Evolutionary conservation across 225 moss, liverwort and hornwort species (phyloP).

Genomic region (Rhytidiadelphus loreus): DNA sequence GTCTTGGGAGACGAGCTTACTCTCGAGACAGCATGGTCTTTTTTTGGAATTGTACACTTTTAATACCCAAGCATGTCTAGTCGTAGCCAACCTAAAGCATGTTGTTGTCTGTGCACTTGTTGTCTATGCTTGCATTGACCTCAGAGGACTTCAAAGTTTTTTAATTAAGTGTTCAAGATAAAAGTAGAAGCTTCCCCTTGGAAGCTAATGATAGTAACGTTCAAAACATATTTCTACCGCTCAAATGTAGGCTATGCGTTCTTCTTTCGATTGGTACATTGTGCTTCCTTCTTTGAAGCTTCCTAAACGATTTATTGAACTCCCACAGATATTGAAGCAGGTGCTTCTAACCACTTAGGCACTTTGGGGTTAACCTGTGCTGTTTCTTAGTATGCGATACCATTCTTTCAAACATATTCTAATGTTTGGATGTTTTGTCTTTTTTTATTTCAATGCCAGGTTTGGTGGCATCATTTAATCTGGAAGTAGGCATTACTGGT

Average conservation of each 20-base stretch:
- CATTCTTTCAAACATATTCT: neutral
- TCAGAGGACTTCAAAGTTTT: neutral
- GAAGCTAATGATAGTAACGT: neutral
- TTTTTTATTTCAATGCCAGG: conserved; percentile 3
- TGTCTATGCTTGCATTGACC: neutral
- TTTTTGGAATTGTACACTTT: neutral
- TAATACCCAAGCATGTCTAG: neutral
- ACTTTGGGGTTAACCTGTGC: neutral
- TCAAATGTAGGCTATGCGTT: neutral
- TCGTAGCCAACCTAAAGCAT: neutral
- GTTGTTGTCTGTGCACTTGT: neutral
- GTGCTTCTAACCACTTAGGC: neutral
- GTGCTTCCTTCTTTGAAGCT: neutral
- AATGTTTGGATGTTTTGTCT: neutral
- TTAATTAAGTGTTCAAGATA: neutral
- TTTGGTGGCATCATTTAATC: conserved; percentile 80
- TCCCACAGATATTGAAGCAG: neutral
- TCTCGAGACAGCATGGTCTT: neutral
- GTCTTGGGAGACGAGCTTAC: neutral
- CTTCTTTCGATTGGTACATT: neutral
- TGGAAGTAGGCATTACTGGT: conserved; percentile 94
- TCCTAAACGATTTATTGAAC: neutral
- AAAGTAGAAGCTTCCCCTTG: neutral
- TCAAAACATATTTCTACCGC: neutral
- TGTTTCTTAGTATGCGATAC: neutral